Conservation (phyloP, 2,329 filamentous ascomycete genomes). For the Diaporthe longicolla region DNA sequence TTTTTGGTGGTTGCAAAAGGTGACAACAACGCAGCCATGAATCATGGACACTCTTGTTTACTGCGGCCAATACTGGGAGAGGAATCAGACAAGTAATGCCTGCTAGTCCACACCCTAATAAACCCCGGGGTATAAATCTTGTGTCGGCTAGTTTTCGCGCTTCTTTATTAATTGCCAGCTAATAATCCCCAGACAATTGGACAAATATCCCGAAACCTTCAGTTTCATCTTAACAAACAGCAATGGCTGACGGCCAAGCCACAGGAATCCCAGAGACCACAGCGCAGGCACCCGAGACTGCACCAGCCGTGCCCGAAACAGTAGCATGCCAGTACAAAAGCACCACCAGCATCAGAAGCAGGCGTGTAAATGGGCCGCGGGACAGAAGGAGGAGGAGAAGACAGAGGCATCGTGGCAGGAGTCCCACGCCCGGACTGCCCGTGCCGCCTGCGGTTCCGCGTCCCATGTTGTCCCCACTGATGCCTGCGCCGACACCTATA, state of each 20-base stretch:
- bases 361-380: too few species aligned
- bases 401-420: too few species aligned
- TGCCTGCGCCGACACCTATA: neutral
- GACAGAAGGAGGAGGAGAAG: neutral
- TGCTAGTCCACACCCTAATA: neutral
- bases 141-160: neutral
- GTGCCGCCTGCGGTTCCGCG: neutral
- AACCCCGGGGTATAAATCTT: neutral
- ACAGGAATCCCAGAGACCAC: neutral
- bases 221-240: neutral
- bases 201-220: neutral
- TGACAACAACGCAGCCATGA: neutral
- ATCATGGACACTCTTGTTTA: neutral
- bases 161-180: neutral
- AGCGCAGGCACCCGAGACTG: neutral
- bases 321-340: slow-evolving; percentile 23
- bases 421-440: neutral
- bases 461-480: neutral
- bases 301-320: neutral
- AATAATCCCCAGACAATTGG: neutral
- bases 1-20: neutral
- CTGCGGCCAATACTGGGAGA: neutral
- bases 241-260: slow-evolving; percentile 15
- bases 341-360: neutral
- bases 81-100: neutral